Conservation (phyloP, 1,284 basidiomycete species). For the Leucoagaricus sp. region DNA sequence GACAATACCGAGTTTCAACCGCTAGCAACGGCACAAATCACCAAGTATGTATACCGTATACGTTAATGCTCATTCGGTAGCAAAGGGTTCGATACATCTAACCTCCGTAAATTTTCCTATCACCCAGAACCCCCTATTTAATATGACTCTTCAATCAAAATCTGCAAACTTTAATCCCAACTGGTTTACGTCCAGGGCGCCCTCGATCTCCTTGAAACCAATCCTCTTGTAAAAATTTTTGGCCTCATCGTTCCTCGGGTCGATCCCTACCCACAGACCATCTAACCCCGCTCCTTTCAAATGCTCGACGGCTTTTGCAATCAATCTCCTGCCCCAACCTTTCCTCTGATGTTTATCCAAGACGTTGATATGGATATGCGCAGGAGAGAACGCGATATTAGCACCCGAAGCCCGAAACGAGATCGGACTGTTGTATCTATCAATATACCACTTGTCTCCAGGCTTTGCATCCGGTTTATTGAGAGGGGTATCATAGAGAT, state of each 20-base stretch:
- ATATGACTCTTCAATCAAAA: slow-evolving; percentile 23
- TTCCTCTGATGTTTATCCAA: slow-evolving; percentile 57
- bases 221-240: slow-evolving; percentile 56
- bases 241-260: slow-evolving; percentile 57
- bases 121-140: not conserved
- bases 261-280: slow-evolving; percentile 63
- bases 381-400: slow-evolving; percentile 56
- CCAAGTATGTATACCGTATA: too few species aligned
- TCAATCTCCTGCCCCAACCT: slow-evolving; percentile 64
- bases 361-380: slow-evolving; percentile 71
- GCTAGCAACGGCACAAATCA: too few species aligned
- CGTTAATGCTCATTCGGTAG: too few species aligned
- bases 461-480: slow-evolving; percentile 35
- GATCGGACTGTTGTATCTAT: slow-evolving; percentile 49
- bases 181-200: slow-evolving; percentile 42
- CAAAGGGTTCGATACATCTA: too few species aligned
- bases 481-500: slow-evolving; percentile 31
- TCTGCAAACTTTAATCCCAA: slow-evolving; percentile 52
- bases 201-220: slow-evolving; percentile 55
- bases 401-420: slow-evolving; percentile 39
- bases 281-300: slow-evolving; percentile 49
- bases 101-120: not conserved
- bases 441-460: slow-evolving; percentile 52
- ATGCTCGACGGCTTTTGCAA: slow-evolving; percentile 50
- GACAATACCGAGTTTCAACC: too few species aligned